Evolutionary conservation across 1,139 yeast species (phyloP), one percentile per base, ranked within the genome.

Genomic region (Suhomyces bolitotheri): DNA sequence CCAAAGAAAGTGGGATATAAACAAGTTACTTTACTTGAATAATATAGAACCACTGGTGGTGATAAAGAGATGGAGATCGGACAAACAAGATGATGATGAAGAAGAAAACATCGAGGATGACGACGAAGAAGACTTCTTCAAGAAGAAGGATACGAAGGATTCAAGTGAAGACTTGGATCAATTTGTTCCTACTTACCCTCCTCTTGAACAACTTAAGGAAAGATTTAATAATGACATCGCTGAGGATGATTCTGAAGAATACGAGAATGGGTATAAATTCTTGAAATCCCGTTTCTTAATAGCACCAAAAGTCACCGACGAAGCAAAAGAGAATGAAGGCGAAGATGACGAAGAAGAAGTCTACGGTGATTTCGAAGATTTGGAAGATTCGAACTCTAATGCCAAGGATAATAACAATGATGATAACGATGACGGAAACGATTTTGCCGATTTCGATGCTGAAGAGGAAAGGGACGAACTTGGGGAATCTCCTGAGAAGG

Each of bases 351-450:
- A 67, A 8, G 76, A 67, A 8, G 87, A 79, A 45, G 60, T 76
- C 0, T 80, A 74, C 50, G 95, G 92, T 32, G 95, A 85, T 50
- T 85, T 83, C 53, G 95, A 86, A 58, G 94, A 83, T 57, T 66
- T 82, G 33, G 94, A 84, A 56, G 52, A 56, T 2, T 14, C 44
- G 13, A 22, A 12, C n/a, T 23, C 32, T 8, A 16, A 12, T 12
- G 17, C 12, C 5, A 29, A 16, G 15, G 56, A 40, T 8, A 51
- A 42, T 16, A 56, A 49, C 10, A 54, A 41, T n/a, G 50, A 47
- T 16, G 56, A 50, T 11, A 58, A 48, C 15, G 60, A 53, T 16
- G 60, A 55, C 27, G 62, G 44, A 11, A 74, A 63, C 33, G 79
- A 77, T 20, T 78, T 77, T 54, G 76, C 82, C 8, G 78, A 78